phyloP scores from a whole-genome alignment of 2,329 filamentous ascomycete species.

The Microsporum canis region DNA sequence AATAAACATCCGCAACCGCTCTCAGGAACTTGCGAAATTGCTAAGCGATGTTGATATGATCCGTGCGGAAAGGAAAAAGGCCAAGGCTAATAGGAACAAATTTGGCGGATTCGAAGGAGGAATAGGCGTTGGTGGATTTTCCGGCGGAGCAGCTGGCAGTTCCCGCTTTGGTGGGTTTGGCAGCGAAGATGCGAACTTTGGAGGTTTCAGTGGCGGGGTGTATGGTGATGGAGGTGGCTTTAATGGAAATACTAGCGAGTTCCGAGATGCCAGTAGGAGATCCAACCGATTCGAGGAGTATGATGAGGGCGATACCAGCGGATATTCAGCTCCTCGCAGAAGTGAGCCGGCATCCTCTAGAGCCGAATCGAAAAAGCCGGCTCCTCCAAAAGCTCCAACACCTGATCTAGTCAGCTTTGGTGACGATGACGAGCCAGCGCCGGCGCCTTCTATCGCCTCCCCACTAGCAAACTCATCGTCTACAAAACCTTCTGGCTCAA shows the following conservation, averaged over 20 bases:
- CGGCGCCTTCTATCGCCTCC: constrained; percentile 35
- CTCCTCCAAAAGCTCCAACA: constrained; percentile 72
- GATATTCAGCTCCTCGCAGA: constrained; percentile 39
- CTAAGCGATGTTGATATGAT: constrained; percentile 56
- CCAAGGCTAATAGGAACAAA: constrained; percentile 79
- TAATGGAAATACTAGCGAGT: constrained; percentile 64
- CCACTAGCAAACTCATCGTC: constrained; percentile 27
- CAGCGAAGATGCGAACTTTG: constrained; percentile 57
- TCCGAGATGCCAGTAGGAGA: constrained; percentile 50
- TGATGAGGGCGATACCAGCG: constrained; percentile 73
- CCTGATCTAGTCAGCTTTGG: constrained; percentile 82
- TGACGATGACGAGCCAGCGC: constrained; percentile 49
- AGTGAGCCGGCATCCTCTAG: constrained; percentile 26
- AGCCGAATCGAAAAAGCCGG: constrained; percentile 49
- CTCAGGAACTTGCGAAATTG: constrained; percentile 91
- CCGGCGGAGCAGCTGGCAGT: constrained; percentile 45
- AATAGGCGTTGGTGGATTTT: constrained; percentile 37
- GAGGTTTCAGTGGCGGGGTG: constrained; percentile 60
- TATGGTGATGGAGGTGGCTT: constrained; percentile 96
- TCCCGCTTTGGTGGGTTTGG: constrained; percentile 83
- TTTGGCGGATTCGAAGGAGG: constrained; percentile 91
- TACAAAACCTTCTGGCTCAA: constrained; percentile 36
- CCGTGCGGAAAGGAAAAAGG: constrained; percentile 67
- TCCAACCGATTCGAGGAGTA: constrained; percentile 88
- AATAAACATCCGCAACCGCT: constrained; percentile 90